Evolutionary conservation across 352 stramenopile genomes (phyloP).

Genomic region (Globisporangium nagaii): DNA sequence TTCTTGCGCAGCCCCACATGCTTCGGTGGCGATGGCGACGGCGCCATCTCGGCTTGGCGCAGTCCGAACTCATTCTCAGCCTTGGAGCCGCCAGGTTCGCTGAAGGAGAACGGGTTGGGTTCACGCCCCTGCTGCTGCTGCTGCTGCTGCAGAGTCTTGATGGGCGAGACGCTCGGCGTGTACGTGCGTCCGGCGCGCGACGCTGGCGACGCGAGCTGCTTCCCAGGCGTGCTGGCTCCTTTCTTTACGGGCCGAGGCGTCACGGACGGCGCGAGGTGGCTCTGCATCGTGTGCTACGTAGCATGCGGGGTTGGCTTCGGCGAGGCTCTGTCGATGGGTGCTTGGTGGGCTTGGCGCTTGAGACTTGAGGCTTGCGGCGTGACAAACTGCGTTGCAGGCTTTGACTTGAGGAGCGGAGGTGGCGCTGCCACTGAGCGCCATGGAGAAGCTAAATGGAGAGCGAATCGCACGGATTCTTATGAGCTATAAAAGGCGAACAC

Average conservation of each 20-base stretch:
- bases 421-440: no score
- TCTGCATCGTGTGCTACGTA: slow-evolving; percentile 4
- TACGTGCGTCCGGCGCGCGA: slow-evolving; percentile 42
- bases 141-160: slow-evolving; percentile 22
- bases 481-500: no score
- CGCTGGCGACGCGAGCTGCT: slow-evolving; percentile 6
- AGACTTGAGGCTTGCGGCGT: no score
- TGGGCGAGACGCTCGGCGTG: slow-evolving; percentile 35
- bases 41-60: slow-evolving; percentile 25
- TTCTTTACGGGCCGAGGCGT: slow-evolving; percentile 55
- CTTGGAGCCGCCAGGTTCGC: slow-evolving; percentile 12
- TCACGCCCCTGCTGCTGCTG: no score
- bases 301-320: no score
- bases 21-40: slow-evolving; percentile 15
- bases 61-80: slow-evolving; percentile 2
- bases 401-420: no score
- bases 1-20: slow-evolving; percentile 47
- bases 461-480: neutral
- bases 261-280: slow-evolving; percentile 53
- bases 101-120: slow-evolving; percentile 11
- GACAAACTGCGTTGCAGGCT: no score
- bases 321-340: no score
- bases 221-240: neutral
- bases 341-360: no score
- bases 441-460: neutral